Percentiles rank a stretch among this genome's conserved stretches.
Conservation (phyloP, 179 eudicot species). For the Beta corolliflora region DNA sequence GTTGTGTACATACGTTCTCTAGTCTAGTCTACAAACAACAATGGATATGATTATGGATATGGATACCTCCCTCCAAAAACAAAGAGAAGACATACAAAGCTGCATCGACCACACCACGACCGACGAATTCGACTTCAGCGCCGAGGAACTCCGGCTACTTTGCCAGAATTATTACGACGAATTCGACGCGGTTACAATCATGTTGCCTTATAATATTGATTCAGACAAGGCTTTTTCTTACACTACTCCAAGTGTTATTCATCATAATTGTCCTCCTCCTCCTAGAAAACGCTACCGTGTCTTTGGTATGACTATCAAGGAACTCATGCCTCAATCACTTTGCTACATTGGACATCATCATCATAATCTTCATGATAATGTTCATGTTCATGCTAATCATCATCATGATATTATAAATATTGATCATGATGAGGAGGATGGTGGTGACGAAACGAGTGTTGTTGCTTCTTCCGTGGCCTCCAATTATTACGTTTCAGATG, state of each 20-base stretch:
- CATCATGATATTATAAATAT: not conserved
- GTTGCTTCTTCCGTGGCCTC: not conserved
- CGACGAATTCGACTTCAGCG: slow-evolving; percentile 2
- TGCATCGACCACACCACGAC: slow-evolving; percentile 2
- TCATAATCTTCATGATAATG: no score
- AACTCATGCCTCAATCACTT: not conserved
- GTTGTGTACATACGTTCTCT: no score
- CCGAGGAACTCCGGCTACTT: not conserved
- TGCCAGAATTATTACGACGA: not conserved
- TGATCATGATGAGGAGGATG: not conserved
- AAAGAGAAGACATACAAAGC: not conserved
- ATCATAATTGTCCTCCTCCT: not conserved
- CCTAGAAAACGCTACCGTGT: not conserved
- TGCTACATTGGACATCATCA: no score
- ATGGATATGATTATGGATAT: not conserved
- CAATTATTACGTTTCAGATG: not conserved
- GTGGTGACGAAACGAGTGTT: not conserved
- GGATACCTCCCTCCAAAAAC: not conserved
- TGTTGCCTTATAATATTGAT: not conserved
- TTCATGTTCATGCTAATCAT: not conserved
- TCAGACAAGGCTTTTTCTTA: not conserved
- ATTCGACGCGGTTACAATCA: not conserved
- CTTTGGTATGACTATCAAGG: not conserved
- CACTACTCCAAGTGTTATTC: not conserved
- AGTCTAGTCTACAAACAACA: not conserved